Conservation (phyloP, 768 basidiomycete species). For the Punctularia strigosozonata region DNA sequence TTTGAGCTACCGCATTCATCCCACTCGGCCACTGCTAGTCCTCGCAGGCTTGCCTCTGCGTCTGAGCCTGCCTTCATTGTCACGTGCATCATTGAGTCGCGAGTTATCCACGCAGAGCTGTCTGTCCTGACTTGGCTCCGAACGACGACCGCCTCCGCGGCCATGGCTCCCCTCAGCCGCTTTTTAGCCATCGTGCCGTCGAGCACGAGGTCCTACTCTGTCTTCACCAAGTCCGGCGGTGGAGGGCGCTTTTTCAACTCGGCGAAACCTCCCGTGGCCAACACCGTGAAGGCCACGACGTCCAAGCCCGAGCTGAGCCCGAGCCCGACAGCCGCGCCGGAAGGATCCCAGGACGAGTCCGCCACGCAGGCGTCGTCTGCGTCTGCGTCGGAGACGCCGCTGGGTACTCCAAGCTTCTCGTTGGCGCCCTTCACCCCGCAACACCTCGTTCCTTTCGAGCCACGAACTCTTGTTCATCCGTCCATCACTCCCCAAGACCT, state of each 20-base stretch:
- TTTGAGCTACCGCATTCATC: too few relatives aligned
- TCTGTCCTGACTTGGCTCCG: too few relatives aligned
- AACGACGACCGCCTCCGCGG: too few relatives aligned
- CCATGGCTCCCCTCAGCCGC: too few relatives aligned
- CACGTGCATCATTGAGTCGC: too few relatives aligned
- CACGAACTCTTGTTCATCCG: constrained; percentile 31
- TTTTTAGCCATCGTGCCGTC: constrained; percentile 35
- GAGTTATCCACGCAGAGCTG: too few relatives aligned
- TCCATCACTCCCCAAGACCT: constrained; percentile 54
- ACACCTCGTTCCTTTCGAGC: constrained; percentile 3
- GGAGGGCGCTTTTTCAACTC: constrained; percentile 68
- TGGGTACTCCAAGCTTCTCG: background rate
- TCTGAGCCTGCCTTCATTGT: too few relatives aligned
- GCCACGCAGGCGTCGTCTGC: background rate
- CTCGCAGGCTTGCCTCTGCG: too few relatives aligned
- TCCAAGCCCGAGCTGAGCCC: constrained; percentile 20
- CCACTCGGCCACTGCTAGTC: too few relatives aligned
- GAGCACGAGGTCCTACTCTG: constrained; percentile 53
- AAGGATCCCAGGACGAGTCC: background rate
- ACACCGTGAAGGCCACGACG: constrained; percentile 29
- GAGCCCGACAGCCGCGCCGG: background rate
- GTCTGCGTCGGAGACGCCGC: background rate
- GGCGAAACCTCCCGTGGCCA: constrained; percentile 48
- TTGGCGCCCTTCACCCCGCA: background rate
- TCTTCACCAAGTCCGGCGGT: constrained; percentile 70